Evolutionary conservation across 2,329 filamentous ascomycete species (phyloP), one percentile per base, ranked within the genome.

Genomic region (Pseudomassariella vexata): DNA sequence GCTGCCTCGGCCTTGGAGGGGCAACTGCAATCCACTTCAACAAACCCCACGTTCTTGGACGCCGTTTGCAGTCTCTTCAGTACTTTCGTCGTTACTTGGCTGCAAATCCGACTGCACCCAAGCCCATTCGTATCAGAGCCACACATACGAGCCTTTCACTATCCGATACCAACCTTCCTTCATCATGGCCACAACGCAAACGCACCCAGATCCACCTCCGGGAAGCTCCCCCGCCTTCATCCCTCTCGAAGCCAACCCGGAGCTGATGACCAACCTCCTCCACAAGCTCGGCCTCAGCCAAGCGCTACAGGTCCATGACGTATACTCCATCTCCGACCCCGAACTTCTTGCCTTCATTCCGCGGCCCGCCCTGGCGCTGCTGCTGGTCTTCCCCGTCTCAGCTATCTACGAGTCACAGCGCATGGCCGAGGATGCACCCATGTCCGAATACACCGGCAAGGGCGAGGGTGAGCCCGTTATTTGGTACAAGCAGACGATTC

Each of bases 401-500:
- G 67, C 78, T 29, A 72, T 75, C 24, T 95, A 95, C 70, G 84
- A 95, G 62, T 73, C 70, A 38, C 78, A 82, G 53, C 82, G 89
- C 19, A 57, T 73, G 36, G 67, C 76, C 25, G 89, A 95, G 65
- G 89, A 95, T 61, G 64, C 65, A 30, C 55, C 70, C 15, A 64
- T 66, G 24, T 44, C 63, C 3, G 74, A 79, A 23, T 95, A 95
- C 63, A 54, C 57, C 0, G 83, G 82, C 25, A 69, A 66, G 12
- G 88, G 88, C 2, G 61, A 71, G 1, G 52, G 50, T 0, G 86
- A 95, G 52, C 81, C 85, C 5, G 85, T 95, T 0, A 52, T 94
- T 6, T 98, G 90, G 92, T 96, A 89, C 70, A 84, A 78, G 47
- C 90, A 96, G 65, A 96, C 89, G 0, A 95, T 96, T 48, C 76